These are phyloP conservation scores for Orbilia ellipsospora DNA, from an alignment of 2,329 filamentous ascomycete genomes.

Conservation along the genomic window DNA sequence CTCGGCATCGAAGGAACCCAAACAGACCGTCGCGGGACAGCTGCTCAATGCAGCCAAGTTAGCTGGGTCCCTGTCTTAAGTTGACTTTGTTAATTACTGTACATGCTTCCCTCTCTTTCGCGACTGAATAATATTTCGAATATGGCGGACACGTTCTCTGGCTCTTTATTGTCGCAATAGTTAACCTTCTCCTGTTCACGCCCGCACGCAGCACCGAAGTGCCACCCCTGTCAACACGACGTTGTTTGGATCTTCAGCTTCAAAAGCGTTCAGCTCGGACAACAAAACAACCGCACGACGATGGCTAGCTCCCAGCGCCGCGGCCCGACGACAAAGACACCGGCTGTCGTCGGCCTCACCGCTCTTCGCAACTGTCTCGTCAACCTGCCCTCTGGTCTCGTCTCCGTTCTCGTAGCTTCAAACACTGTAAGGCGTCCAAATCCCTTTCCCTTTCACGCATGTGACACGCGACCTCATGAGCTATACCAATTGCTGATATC, in stretches of 20 bases:
- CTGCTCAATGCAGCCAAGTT: constrained; percentile 41
- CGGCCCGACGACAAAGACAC: constrained; percentile 63
- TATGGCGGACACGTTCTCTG: too few species aligned
- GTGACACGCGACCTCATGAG: constrained; percentile 21
- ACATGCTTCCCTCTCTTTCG: background rate
- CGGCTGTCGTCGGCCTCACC: constrained; percentile 84
- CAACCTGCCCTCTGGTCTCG: constrained; percentile 86
- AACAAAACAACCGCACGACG: background rate
- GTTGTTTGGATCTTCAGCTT: too few species aligned
- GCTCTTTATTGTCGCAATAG: too few species aligned
- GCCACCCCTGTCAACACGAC: too few species aligned
- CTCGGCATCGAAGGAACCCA: constrained; percentile 19
- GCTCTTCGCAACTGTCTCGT: constrained; percentile 94
- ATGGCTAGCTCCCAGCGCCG: constrained; percentile 52
- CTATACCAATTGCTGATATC: constrained; percentile 30
- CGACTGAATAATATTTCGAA: too few species aligned
- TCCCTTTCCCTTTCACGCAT: constrained; percentile 4
- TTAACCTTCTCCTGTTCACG: too few species aligned
- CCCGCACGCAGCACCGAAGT: too few species aligned
- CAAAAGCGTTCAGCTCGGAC: too few species aligned
- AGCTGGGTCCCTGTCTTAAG: background rate
- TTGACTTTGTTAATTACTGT: background rate
- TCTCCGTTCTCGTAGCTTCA: constrained; percentile 84
- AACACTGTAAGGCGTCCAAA: constrained; percentile 76
- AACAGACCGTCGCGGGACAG: constrained; percentile 19